Evolutionary conservation across 495 filamentous ascomycete species (phyloP), one percentile per base, ranked within the genome.

Genomic region (Penicillium egyptiacum): DNA sequence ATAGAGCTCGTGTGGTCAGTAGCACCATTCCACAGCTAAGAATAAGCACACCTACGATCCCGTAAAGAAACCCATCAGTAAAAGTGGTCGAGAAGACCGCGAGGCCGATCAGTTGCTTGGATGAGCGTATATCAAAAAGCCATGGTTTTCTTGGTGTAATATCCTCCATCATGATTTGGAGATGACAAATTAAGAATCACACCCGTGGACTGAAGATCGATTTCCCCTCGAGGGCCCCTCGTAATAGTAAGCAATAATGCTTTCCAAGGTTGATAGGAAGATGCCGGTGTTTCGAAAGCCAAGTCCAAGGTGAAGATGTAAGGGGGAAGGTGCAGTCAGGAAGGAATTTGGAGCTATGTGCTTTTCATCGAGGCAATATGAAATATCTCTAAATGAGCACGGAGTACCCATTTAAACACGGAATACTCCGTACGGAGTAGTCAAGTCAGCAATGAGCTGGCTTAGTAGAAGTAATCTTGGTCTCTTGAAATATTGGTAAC

Each of bases 41-140:
- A 3, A 1, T 45, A 3, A 4, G 7, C 5, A 1, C 0, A 39
- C 52, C 23, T 33, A 55, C 42, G 14, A 46, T 55, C 16, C 52
- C 52, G 14, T 55, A 55, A 16, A 55, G 52, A n/a, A 55, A 55
- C 3, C 52, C 52, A 55, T 55, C 52, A 20, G 52, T 44, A 23
- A 55, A 55, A 4, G 52, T 55, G 1, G 52, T 55, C 5, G 43
- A 31, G 5, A 55, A 55, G 20, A 55, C 28, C 20, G 42, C 42
- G 0, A 55, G 30, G 1, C 42, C 52, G 2, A 55, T 40, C 5
- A 55, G 31, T 17, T 55, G 52, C 5, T 55, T 55, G 8, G 52
- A 55, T 26, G 52, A 55, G 28, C 52, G 41, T 19, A 55, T 9
- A 26, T 28, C 23, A 31, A 55, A 46, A 7, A 55, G 30, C 52